A percentile compares a stretch with the other conserved stretches of the same genome.
phyloP scores from a whole-genome alignment of 441 rosid species.

The Adansonia madagascariensis region DNA sequence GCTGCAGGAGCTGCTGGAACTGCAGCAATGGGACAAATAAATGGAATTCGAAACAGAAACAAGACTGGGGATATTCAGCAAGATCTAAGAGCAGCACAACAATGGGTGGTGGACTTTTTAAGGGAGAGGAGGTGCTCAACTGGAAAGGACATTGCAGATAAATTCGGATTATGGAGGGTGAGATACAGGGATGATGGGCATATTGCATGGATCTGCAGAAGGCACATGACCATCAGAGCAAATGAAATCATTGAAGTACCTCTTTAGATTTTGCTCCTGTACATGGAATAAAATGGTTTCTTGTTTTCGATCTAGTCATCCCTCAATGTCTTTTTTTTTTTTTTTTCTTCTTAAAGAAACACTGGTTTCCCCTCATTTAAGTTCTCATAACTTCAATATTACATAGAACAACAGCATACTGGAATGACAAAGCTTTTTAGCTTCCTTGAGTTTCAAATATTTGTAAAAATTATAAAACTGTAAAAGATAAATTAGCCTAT shows the following conservation, averaged over 20 bases:
- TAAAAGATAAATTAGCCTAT: not conserved
- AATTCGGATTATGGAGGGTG: slow-evolving; percentile 90
- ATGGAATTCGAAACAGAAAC: slow-evolving; percentile 46
- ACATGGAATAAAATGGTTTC: slow-evolving; percentile 5
- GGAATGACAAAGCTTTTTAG: not conserved
- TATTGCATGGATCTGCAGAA: slow-evolving; percentile 87
- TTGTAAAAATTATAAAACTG: not conserved
- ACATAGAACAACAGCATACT: not conserved
- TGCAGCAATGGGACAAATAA: slow-evolving; percentile 53
- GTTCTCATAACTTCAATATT: not conserved
- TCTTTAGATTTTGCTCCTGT: slow-evolving; percentile 43
- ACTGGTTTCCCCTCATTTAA: not conserved
- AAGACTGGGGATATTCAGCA: slow-evolving; percentile 59
- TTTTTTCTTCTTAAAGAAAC: not conserved
- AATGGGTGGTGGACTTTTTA: slow-evolving; percentile 85
- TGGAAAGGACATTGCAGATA: slow-evolving; percentile 87
- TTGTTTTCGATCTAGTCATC: not conserved
- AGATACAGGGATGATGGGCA: slow-evolving; percentile 86
- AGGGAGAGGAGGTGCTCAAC: slow-evolving; percentile 80
- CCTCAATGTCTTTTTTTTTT: not conserved
- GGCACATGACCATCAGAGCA: slow-evolving; percentile 80
- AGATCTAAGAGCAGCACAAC: slow-evolving; percentile 81
- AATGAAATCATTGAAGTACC: slow-evolving; percentile 83
- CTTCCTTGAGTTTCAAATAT: not conserved
- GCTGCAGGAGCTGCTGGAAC: slow-evolving; percentile 75